These are phyloP conservation scores for Hyphopichia burtonii DNA, from an alignment of 1,139 yeast genomes.

Conservation along the genomic window DNA sequence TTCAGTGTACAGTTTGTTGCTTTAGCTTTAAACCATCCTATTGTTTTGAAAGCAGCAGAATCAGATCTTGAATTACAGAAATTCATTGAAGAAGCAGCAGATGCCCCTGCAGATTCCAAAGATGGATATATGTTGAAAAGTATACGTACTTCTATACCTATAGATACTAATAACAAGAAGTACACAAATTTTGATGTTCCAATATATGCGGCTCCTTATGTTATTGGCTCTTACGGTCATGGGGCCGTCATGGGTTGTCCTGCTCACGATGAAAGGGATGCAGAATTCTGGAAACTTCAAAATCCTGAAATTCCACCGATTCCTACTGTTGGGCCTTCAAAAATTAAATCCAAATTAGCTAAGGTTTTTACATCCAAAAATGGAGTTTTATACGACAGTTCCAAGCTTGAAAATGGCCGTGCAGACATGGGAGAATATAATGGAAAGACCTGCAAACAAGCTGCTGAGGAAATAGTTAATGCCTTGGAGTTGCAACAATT, in stretches of 20 bases:
- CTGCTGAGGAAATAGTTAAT: conserved; percentile 47
- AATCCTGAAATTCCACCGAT: conserved; percentile 44
- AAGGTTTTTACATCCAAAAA: conserved; percentile 40
- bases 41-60: conserved; percentile 40
- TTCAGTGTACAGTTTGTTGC: conserved; percentile 83
- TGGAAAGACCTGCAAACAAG: conserved; percentile 53
- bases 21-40: conserved; percentile 66
- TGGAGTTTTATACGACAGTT: conserved; percentile 50
- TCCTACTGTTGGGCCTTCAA: conserved; percentile 44
- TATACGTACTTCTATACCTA: conserved; percentile 60
- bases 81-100: conserved; percentile 45
- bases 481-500: conserved; percentile 32
- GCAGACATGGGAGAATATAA: conserved; percentile 45
- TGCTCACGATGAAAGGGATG: conserved; percentile 85
- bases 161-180: conserved; percentile 31
- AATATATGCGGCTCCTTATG: conserved; percentile 88
- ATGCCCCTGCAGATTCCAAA: conserved; percentile 51
- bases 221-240: conserved; percentile 74
- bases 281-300: conserved; percentile 71
- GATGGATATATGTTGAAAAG: conserved; percentile 56
- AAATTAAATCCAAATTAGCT: conserved; percentile 3
- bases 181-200: conserved; percentile 46
- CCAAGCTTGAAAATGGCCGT: conserved; percentile 24
- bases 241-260: conserved; percentile 99
- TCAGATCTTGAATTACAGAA: conserved; percentile 37